Conservation (phyloP, 2,329 filamentous ascomycete species). For the Proliferodiscus dingleyae region DNA sequence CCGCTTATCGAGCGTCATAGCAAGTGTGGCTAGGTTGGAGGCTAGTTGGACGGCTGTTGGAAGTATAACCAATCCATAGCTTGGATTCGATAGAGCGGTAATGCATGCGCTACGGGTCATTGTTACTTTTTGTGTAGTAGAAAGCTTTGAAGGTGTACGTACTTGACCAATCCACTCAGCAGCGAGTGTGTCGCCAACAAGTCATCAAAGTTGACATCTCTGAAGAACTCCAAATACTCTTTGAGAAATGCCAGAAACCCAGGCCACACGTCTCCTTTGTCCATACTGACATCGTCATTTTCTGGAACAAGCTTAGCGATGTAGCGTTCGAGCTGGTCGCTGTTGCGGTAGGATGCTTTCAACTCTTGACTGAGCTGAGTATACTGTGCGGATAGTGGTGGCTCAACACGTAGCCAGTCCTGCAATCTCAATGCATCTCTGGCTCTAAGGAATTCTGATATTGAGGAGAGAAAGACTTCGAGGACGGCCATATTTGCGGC, state of each 20-base stretch:
- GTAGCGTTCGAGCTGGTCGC: slow-evolving; percentile 53
- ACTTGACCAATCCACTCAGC: slow-evolving; percentile 72
- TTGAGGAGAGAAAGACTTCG: slow-evolving; percentile 61
- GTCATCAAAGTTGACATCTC: slow-evolving; percentile 74
- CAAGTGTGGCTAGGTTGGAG: slow-evolving; percentile 72
- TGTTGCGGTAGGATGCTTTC: slow-evolving; percentile 47
- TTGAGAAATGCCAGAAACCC: slow-evolving; percentile 75
- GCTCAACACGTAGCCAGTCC: slow-evolving; percentile 70
- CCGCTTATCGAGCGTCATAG: slow-evolving; percentile 75
- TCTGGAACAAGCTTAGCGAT: slow-evolving; percentile 61
- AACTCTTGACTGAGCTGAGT: slow-evolving; percentile 64
- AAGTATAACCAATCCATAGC: slow-evolving; percentile 75
- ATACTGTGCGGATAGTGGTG: slow-evolving; percentile 63
- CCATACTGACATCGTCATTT: slow-evolving; percentile 58
- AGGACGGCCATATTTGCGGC: slow-evolving; percentile 53
- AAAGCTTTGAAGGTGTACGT: slow-evolving; percentile 32
- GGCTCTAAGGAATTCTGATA: slow-evolving; percentile 55
- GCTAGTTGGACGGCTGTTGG: slow-evolving; percentile 80
- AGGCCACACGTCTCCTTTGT: slow-evolving; percentile 64
- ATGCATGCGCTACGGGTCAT: slow-evolving; percentile 62
- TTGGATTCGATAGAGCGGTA: slow-evolving; percentile 73
- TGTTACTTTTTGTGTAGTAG: slow-evolving; percentile 6
- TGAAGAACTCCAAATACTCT: slow-evolving; percentile 74
- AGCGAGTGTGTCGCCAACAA: slow-evolving; percentile 69
- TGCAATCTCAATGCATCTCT: slow-evolving; percentile 63